Conservation (phyloP, 2,329 filamentous ascomycete genomes). For the Plenodomus lindquistii region DNA sequence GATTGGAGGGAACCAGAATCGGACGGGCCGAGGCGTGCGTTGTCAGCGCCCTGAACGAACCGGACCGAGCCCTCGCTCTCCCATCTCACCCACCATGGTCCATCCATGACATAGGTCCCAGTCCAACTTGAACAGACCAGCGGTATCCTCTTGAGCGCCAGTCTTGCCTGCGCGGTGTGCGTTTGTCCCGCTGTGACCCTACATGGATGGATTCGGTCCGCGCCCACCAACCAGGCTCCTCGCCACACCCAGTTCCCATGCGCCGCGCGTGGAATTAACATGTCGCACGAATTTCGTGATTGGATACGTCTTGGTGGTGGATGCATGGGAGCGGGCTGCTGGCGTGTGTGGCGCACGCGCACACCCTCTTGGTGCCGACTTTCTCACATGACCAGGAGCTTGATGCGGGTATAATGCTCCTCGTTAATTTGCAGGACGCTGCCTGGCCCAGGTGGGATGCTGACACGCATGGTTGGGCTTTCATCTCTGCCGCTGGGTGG, state of each 20-base stretch:
- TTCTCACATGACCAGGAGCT: conserved; percentile 5
- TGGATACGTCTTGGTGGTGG: conserved; percentile 1
- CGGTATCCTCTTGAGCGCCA: not conserved
- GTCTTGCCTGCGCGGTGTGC: not conserved
- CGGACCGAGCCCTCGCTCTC: not conserved
- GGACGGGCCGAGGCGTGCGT: not conserved
- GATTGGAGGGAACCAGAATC: not conserved
- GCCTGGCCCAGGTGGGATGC: not conserved
- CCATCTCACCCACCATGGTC: not conserved
- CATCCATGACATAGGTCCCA: not conserved
- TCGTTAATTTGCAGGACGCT: not conserved
- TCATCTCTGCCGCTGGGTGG: not conserved
- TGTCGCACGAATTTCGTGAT: conserved; percentile 7
- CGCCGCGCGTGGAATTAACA: not conserved
- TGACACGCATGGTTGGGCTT: conserved; percentile 5
- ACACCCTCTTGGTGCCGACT: not conserved
- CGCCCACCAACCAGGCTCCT: not conserved
- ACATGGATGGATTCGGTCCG: not conserved
- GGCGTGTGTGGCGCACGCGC: too few relatives aligned
- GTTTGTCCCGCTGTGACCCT: not conserved
- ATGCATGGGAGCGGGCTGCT: not conserved
- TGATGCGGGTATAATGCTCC: conserved; percentile 7
- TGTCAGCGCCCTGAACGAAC: not conserved
- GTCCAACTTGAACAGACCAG: not conserved
- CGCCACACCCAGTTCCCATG: not conserved